These are phyloP conservation scores for Xerocomellus chrysenteron DNA, from an alignment of 768 basidiomycete genomes.

Conservation along the genomic window DNA sequence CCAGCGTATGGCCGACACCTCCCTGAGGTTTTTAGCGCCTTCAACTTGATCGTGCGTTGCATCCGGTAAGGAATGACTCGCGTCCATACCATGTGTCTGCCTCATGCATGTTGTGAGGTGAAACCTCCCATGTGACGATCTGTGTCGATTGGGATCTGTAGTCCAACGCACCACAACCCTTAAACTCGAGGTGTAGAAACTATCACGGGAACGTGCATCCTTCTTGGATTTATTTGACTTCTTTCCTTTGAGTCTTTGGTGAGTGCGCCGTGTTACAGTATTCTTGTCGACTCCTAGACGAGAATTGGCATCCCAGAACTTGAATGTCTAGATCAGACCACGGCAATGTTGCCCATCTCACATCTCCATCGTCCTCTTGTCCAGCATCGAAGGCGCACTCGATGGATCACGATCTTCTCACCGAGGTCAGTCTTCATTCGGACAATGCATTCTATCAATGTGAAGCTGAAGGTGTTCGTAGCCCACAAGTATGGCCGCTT, in stretches of 20 bases:
- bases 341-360: conserved; percentile 1
- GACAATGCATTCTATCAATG: not conserved
- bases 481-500: conserved; percentile 2
- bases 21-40: not conserved
- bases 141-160: not conserved
- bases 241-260: conserved; percentile 3
- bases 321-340: conserved; percentile 21
- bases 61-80: not conserved
- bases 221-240: not conserved
- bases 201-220: not conserved
- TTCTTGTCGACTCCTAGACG: not conserved
- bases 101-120: conserved; percentile 16
- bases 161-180: conserved; percentile 2
- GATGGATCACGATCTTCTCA: not conserved
- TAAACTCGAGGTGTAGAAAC: not conserved
- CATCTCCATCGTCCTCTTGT: conserved; percentile 11
- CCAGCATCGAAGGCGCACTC: conserved; percentile 13
- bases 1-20: not conserved
- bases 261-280: not conserved
- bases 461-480: conserved; percentile 8
- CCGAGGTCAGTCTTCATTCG: conserved; percentile 12
- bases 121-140: not conserved
- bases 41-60: not conserved
- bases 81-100: conserved; percentile 17
- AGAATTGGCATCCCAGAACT: not conserved